Conservation (phyloP, 345 rosid species). For the Citrus hindsii region DNA sequence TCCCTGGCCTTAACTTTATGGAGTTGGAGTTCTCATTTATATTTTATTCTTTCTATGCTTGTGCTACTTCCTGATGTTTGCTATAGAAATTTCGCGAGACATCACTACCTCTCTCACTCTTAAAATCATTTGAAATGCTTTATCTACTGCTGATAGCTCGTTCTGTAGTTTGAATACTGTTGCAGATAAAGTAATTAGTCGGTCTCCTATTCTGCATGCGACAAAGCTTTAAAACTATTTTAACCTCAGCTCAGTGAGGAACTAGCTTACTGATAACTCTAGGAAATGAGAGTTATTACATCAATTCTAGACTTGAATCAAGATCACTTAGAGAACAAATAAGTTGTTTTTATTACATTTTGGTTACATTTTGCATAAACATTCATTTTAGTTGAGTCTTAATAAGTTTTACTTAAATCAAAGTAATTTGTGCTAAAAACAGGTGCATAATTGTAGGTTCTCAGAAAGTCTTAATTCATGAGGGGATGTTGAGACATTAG, state of each 20-base stretch:
- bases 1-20: not conserved
- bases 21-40: not conserved
- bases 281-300: too few relatives aligned
- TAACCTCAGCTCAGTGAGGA: not conserved
- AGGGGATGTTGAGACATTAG: too few relatives aligned
- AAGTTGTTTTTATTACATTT: too few relatives aligned
- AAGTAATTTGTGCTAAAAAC: too few relatives aligned
- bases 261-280: too few relatives aligned
- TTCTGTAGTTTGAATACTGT: not conserved
- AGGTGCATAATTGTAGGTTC: too few relatives aligned
- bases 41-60: not conserved
- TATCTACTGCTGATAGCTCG: not conserved
- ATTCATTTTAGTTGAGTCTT: too few relatives aligned
- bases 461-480: too few relatives aligned
- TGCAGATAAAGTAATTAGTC: not conserved
- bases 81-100: not conserved
- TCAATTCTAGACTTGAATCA: too few relatives aligned
- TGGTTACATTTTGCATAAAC: too few relatives aligned
- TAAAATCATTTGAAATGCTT: not conserved
- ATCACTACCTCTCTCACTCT: not conserved
- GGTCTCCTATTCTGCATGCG: not conserved
- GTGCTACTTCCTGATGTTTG: not conserved
- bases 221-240: not conserved
- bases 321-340: too few relatives aligned
- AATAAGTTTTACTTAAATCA: too few relatives aligned